phyloP scores from a whole-genome alignment of 768 basidiomycete species.

The Mycena galericulata region DNA sequence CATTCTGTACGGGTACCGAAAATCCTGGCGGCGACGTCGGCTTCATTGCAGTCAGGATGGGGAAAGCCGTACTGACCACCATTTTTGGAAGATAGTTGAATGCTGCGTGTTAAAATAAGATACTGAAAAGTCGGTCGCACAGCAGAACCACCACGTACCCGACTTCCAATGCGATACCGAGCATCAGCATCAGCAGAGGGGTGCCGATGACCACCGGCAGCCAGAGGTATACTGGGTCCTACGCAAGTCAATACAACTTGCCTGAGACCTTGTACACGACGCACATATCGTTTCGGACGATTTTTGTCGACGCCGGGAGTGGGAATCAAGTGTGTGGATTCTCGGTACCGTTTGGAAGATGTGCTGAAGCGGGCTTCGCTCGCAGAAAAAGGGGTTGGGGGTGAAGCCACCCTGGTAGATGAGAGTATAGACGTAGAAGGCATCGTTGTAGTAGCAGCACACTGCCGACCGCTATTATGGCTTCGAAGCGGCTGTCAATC shows the following conservation, averaged over 20 bases:
- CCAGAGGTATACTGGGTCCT: conserved; percentile 51
- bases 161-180: conserved; percentile 64
- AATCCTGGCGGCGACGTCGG: conserved; percentile 58
- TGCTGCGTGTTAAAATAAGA: neutral
- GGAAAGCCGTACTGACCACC: conserved; percentile 51
- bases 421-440: neutral
- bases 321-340: conserved; percentile 63
- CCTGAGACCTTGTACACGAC: conserved; percentile 30
- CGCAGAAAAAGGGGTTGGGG: conserved; percentile 10
- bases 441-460: neutral
- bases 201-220: conserved; percentile 52
- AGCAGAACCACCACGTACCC: conserved; percentile 40
- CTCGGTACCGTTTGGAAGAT: conserved; percentile 52
- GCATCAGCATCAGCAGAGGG: conserved; percentile 55
- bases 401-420: conserved; percentile 23
- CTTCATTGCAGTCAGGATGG: neutral
- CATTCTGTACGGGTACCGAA: conserved; percentile 59
- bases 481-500: conserved; percentile 14
- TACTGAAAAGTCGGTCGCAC: neutral
- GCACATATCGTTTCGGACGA: conserved; percentile 58
- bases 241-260: conserved; percentile 30
- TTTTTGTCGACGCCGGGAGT: conserved; percentile 49
- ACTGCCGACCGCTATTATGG: conserved; percentile 14
- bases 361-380: conserved; percentile 24
- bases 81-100: conserved; percentile 51